phyloP scores from a whole-genome alignment of 1,284 basidiomycete species.

The Earliella scabrosa region DNA sequence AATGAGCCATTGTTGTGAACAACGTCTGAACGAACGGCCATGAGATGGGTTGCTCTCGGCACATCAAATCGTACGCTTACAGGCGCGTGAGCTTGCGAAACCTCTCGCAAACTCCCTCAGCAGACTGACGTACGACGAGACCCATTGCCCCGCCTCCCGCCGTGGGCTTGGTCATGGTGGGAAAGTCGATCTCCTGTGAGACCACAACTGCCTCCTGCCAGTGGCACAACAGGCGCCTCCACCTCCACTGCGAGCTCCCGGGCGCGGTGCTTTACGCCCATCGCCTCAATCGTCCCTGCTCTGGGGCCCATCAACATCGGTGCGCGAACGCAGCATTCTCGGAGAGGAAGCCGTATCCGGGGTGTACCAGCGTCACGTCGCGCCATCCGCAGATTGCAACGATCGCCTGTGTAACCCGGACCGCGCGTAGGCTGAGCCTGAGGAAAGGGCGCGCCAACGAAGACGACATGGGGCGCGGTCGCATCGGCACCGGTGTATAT shows the following conservation, averaged over 20 bases:
- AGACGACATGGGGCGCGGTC: constrained; percentile 54
- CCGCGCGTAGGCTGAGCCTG: constrained; percentile 37
- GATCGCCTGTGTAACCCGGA: constrained; percentile 48
- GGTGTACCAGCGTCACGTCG: constrained; percentile 60
- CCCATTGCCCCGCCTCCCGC: too few species aligned
- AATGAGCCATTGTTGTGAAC: too few species aligned
- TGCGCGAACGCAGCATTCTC: constrained; percentile 66
- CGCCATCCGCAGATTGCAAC: constrained; percentile 48
- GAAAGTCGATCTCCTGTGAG: too few species aligned
- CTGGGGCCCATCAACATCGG: constrained; percentile 66
- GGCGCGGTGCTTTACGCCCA: constrained; percentile 73
- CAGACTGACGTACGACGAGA: too few species aligned
- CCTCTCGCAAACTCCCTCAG: too few species aligned
- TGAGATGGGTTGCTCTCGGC: too few species aligned
- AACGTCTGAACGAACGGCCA: too few species aligned
- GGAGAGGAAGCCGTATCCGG: constrained; percentile 72
- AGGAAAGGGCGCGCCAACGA: constrained; percentile 54
- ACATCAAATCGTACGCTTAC: too few species aligned
- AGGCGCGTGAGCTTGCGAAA: too few species aligned
- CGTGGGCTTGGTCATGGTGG: too few species aligned
- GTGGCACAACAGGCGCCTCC: constrained; percentile 59
- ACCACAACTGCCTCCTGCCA: constrained; percentile 44
- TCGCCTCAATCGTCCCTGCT: constrained; percentile 52
- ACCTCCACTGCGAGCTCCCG: constrained; percentile 52
- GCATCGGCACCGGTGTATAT: constrained; percentile 61